These are phyloP conservation scores for Leucocoprinus birnbaumii DNA, from an alignment of 768 basidiomycete genomes.

Conservation along the genomic window DNA sequence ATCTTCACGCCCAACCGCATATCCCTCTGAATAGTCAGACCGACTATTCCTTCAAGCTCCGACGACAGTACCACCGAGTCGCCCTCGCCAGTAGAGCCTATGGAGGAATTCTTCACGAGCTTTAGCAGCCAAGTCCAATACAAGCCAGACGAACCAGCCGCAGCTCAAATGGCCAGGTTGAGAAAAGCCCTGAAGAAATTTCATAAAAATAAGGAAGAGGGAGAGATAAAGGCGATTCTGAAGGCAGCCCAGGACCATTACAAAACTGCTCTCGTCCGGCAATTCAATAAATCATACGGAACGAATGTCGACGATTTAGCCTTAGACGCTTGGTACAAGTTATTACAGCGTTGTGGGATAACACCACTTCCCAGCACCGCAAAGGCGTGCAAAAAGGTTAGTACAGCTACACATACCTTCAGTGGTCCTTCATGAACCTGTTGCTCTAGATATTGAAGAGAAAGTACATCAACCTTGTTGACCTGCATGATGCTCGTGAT, in stretches of 20 bases:
- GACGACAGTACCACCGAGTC: too few species aligned
- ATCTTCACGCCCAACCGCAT: too few species aligned
- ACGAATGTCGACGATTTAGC: not conserved
- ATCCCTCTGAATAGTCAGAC: too few species aligned
- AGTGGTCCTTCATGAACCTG: not conserved
- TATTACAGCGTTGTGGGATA: conserved; percentile 1
- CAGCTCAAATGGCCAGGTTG: not conserved
- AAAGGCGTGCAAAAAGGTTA: not conserved
- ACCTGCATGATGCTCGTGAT: conserved; percentile 4
- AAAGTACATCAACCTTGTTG: conserved; percentile 14
- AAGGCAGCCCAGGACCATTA: not conserved
- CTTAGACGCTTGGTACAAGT: conserved; percentile 5
- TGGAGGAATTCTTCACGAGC: not conserved
- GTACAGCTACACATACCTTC: not conserved
- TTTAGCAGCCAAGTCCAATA: not conserved
- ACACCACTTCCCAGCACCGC: not conserved
- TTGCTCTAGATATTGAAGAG: conserved; percentile 1
- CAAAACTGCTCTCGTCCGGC: conserved; percentile 1
- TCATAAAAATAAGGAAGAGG: not conserved
- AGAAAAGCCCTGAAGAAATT: not conserved
- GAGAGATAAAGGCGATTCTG: not conserved
- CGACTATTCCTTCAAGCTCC: too few species aligned
- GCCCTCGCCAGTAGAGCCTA: not conserved
- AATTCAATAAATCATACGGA: conserved; percentile 3
- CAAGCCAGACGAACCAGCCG: not conserved